Base-by-base conservation (phyloP, 129 eudicot species). In the Ambrosia trifida region DNA sequence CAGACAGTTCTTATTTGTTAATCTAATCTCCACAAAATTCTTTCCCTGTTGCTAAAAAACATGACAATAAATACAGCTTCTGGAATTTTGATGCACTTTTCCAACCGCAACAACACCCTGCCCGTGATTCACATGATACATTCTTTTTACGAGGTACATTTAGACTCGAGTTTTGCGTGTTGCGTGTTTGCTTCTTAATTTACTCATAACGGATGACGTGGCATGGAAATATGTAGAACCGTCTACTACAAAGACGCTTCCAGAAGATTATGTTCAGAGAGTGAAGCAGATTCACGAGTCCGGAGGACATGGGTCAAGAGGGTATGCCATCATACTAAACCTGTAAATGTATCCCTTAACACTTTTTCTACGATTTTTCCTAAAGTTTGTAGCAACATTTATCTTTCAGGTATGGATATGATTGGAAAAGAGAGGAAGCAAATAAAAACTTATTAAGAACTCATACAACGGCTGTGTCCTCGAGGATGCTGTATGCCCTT, bases 81-180 rank as follows among this genome's bases (percentile, higher is more conserved):
- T 95, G 99, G 99, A 95, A 95, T 56, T 90, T 95, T 58, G 99
- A 95, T 78, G 96, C 96, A 53, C 93, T 95, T 70, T 95, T 90
- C 86, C 99, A 95, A 84, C 99, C 96, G 2, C 97, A 95, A 66
- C 99, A 95, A 73, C 99, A 95, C 77, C 99, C 99, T 43, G 99
- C 97, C 35, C 99, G 99, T 81, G 99, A 95, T 83, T 95, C 97
- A 58, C 99, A 95, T 56, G 99, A 95, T 78, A 95, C 99, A 2
- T 95, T 95, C 89, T 95, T 95, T 64, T 76, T 95, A 74, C 72
- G 72, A 88, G 99, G 99, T 90, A 64, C 17, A 70, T 66, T 64
- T 66, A 44, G 41, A 40, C 57, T 67, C 19, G 8, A 44, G 12
- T 8, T 38, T 40, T 65, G 24, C 53, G 52, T 19, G 1, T 24